Evolutionary conservation across 352 stramenopile genomes (phyloP).

Genomic region (Lagenidium sp.): DNA sequence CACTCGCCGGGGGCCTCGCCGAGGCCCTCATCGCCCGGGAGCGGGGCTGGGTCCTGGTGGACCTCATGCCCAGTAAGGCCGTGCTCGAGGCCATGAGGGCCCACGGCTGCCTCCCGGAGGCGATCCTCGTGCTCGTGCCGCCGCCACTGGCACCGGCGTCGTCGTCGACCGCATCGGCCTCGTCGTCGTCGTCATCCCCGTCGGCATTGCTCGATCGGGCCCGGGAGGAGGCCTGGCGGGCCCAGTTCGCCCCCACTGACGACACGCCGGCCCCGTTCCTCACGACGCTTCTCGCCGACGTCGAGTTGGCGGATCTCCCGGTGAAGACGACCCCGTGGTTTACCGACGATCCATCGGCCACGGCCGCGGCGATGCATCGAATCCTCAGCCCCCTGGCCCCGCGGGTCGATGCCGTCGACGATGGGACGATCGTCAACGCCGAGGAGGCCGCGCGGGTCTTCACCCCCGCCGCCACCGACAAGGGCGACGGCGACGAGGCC

Average conservation of each 20-base stretch:
- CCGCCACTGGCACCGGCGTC: too few species aligned
- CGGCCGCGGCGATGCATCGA: conserved; percentile 16
- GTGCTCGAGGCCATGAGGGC: conserved; percentile 25
- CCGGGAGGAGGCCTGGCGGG: not conserved
- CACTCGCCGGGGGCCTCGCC: too few species aligned
- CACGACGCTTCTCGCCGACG: too few species aligned
- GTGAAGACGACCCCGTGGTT: too few species aligned
- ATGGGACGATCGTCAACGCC: conserved; percentile 20
- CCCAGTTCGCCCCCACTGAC: not conserved
- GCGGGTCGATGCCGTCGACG: conserved; percentile 28
- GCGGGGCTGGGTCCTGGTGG: conserved; percentile 55
- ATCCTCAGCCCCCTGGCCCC: conserved; percentile 29
- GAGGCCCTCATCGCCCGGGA: too few species aligned
- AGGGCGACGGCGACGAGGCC: not conserved
- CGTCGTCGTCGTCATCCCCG: too few species aligned
- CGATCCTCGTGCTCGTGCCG: conserved; percentile 20
- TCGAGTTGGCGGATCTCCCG: too few species aligned
- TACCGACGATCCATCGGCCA: not conserved
- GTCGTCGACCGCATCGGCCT: too few species aligned
- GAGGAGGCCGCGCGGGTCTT: conserved; percentile 15
- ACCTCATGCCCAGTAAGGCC: conserved; percentile 31
- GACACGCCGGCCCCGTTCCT: not conserved
- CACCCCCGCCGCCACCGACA: not conserved
- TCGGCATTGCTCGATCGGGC: not conserved
- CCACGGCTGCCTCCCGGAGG: conserved; percentile 34